Conservation (phyloP, 768 basidiomycete species). For the Pulveroboletus sp. region DNA sequence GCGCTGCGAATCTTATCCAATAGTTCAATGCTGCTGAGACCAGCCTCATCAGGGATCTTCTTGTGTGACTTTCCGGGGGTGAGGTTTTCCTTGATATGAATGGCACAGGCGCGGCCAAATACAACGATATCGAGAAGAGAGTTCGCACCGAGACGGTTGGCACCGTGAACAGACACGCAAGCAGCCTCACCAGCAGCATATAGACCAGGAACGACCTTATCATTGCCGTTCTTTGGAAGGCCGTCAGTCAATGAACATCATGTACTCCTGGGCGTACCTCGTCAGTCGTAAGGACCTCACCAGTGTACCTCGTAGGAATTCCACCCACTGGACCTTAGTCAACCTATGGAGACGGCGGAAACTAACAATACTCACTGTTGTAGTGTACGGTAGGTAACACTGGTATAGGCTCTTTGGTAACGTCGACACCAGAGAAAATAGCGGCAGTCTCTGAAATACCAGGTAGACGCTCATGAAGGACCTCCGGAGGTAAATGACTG, state of each 20-base stretch:
- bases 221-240: constrained; percentile 63
- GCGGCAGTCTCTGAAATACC: constrained; percentile 99
- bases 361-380: constrained; percentile 66
- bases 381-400: constrained; percentile 98
- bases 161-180: constrained; percentile 97
- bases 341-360: constrained; percentile 5
- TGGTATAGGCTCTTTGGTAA: constrained; percentile 99
- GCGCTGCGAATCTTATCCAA: constrained; percentile 85
- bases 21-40: constrained; percentile 77
- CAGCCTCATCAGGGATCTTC: constrained; percentile 79
- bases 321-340: constrained; percentile 74
- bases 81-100: constrained; percentile 91
- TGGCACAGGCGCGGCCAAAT: constrained; percentile 98
- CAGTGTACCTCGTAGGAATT: constrained; percentile 97
- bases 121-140: constrained; percentile 98
- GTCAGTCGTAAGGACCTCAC: constrained; percentile 89
- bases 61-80: constrained; percentile 91
- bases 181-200: constrained; percentile 99
- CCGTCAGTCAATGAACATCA: background rate
- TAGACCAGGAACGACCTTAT: constrained; percentile 90
- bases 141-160: constrained; percentile 99
- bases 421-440: constrained; percentile 98
- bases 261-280: constrained; percentile 34
- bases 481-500: constrained; percentile 92
- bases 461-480: constrained; percentile 93